These are phyloP conservation scores for Candida hungchunana DNA, from an alignment of 805 yeast species.

Conservation along the genomic window DNA sequence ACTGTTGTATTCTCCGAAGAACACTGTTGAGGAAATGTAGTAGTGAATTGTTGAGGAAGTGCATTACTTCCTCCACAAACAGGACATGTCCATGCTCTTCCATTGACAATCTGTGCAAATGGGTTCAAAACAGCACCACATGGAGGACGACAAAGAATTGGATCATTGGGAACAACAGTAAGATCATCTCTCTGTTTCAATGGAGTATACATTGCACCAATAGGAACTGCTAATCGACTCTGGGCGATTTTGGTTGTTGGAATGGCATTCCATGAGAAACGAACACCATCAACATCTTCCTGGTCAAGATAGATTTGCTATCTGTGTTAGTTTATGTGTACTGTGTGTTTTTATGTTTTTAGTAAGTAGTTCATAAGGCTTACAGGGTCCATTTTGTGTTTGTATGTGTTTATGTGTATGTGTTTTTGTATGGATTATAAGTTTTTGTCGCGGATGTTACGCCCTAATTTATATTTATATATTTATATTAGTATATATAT, in stretches of 20 bases:
- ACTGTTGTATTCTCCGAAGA: constrained; percentile 68
- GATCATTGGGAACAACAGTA: constrained; percentile 35
- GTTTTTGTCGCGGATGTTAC: too few species aligned
- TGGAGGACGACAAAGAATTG: constrained; percentile 44
- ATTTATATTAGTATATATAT: too few species aligned
- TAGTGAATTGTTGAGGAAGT: constrained; percentile 35
- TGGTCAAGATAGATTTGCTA: constrained; percentile 12
- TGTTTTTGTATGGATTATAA: neutral
- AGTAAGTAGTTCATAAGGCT: neutral
- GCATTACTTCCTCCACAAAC: constrained; percentile 48
- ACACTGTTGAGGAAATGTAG: constrained; percentile 12
- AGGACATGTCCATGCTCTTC: constrained; percentile 49
- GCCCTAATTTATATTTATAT: too few species aligned
- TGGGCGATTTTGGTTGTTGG: constrained; percentile 54
- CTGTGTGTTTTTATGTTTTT: neutral
- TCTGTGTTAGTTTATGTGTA: neutral
- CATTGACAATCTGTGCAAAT: constrained; percentile 31
- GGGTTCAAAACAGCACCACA: constrained; percentile 56
- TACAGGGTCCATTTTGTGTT: neutral
- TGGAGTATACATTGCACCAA: constrained; percentile 58
- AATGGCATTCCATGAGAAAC: constrained; percentile 58
- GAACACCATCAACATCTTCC: constrained; percentile 45
- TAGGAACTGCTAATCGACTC: constrained; percentile 47
- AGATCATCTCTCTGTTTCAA: constrained; percentile 42
- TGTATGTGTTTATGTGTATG: neutral